Evolutionary conservation across 2,329 filamentous ascomycete species (phyloP).

Genomic region (Colletotrichum truncatum): DNA sequence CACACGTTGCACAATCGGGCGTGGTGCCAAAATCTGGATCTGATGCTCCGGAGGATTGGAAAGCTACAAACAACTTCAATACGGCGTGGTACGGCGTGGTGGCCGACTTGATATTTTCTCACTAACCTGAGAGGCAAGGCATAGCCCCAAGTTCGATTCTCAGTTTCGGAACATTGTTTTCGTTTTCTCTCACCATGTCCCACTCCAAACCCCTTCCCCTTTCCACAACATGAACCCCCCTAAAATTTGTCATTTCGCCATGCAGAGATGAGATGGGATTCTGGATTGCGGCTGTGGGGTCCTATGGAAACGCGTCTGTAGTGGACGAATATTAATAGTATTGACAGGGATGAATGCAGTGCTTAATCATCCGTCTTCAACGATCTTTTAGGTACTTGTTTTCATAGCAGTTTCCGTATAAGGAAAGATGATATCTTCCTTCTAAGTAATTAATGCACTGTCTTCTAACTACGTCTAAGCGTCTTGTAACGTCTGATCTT

Average conservation of each 20-base stretch:
- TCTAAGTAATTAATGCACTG: no score
- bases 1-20: no score
- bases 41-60: no score
- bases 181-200: background rate
- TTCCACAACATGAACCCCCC: background rate
- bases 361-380: no score
- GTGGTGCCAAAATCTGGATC: no score
- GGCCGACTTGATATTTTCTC: slow-evolving; percentile 29
- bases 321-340: background rate
- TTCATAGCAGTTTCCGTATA: no score
- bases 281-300: background rate
- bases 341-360: background rate
- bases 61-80: accelerated
- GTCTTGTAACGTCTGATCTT: background rate
- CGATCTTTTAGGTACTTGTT: no score
- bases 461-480: background rate
- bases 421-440: no score
- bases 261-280: background rate
- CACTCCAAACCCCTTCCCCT: background rate
- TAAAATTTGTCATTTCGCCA: background rate
- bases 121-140: background rate
- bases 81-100: slow-evolving; percentile 28
- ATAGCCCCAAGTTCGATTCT: slow-evolving; percentile 31
- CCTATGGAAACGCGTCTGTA: background rate
- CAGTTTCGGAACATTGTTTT: slow-evolving; percentile 20